phyloP scores from a whole-genome alignment of 371 early-diverging fungal species.

The Apophysomyces sp. region DNA sequence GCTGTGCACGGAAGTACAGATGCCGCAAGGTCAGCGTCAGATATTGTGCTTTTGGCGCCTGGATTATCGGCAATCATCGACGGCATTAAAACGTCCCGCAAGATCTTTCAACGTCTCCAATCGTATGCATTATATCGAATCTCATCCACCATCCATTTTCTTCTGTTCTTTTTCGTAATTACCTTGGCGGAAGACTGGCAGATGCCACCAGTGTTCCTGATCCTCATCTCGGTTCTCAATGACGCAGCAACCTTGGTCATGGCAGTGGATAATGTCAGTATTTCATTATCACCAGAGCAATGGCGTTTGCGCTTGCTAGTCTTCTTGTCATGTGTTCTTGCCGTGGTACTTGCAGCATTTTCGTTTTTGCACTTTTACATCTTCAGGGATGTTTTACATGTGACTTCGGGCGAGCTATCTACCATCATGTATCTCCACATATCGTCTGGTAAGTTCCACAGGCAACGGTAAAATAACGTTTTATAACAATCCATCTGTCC shows the following conservation, averaged over 20 bases:
- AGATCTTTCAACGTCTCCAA: conserved; percentile 90
- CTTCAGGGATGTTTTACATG: conserved; percentile 60
- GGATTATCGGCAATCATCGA: conserved; percentile 89
- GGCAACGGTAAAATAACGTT: not conserved
- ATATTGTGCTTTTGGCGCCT: conserved; percentile 88
- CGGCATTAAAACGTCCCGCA: conserved; percentile 79
- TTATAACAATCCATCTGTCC: too few species aligned
- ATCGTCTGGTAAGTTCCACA: conserved; percentile 60
- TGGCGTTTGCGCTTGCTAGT: conserved; percentile 88
- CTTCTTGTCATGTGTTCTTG: conserved; percentile 75
- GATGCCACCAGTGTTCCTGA: conserved; percentile 81
- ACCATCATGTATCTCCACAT: conserved; percentile 92
- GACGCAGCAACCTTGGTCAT: conserved; percentile 93
- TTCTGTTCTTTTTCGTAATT: conserved; percentile 90
- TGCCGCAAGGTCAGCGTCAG: conserved; percentile 90
- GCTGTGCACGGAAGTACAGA: conserved; percentile 90
- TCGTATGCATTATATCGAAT: conserved; percentile 91
- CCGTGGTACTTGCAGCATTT: conserved; percentile 65
- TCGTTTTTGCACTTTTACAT: conserved; percentile 86
- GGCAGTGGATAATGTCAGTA: conserved; percentile 86
- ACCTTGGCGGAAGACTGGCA: conserved; percentile 80
- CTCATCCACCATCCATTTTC: conserved; percentile 89
- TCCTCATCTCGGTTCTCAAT: conserved; percentile 84
- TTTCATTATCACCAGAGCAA: conserved; percentile 81
- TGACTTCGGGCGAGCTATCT: conserved; percentile 46